Evolutionary conservation across 306 rosid species (phyloP).

Genomic region (Chamaecrista fasciculata): DNA sequence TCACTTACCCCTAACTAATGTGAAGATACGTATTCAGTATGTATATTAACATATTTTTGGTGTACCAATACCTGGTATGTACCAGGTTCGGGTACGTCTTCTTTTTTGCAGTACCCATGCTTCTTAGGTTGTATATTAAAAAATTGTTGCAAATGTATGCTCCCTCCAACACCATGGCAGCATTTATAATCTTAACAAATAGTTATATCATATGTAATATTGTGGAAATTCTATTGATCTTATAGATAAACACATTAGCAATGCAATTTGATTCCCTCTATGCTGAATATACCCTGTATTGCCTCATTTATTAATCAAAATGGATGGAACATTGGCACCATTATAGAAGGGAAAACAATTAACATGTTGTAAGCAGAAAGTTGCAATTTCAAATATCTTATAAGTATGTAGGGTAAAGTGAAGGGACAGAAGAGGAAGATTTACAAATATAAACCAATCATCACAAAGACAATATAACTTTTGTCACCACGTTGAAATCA

Average conservation of each 20-base stretch:
- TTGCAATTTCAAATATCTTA: constrained; percentile 8
- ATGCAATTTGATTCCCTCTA: not conserved
- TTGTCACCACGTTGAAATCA: constrained; percentile 4
- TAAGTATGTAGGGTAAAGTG: not conserved
- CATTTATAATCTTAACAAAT: not conserved
- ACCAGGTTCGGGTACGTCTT: too few species aligned
- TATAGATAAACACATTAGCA: constrained; percentile 17
- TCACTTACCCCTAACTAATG: too few species aligned
- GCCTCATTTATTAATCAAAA: not conserved
- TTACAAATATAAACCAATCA: constrained; percentile 7
- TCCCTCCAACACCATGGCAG: constrained; percentile 1
- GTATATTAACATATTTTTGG: too few species aligned
- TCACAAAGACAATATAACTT: not conserved
- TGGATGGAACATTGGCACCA: not conserved
- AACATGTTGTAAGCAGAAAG: not conserved
- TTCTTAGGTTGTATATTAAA: too few species aligned
- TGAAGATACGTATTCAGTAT: too few species aligned
- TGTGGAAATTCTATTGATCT: not conserved
- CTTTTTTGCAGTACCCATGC: too few species aligned
- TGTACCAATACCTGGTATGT: too few species aligned
- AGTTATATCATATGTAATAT: not conserved
- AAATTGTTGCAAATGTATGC: not conserved
- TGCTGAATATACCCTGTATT: not conserved
- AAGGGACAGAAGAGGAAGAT: not conserved
- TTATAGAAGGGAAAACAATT: not conserved